A percentile compares a stretch with the other conserved stretches of the same genome.
These are phyloP conservation scores for Cerrena zonata DNA, from an alignment of 1,284 basidiomycete species.

Conservation along the genomic window DNA sequence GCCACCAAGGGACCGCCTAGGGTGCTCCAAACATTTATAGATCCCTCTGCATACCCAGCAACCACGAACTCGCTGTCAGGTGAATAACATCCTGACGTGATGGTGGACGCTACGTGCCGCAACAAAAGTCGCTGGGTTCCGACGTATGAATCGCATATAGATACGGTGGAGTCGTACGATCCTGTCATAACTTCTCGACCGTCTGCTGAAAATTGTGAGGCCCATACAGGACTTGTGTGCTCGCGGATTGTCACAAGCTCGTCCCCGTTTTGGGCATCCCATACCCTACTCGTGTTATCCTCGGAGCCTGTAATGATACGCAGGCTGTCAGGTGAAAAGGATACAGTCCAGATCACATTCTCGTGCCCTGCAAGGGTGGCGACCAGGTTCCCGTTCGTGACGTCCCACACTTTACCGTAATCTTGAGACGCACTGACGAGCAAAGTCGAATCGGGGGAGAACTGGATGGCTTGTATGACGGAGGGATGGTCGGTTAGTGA, in stretches of 20 bases:
- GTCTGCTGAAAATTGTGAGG: constrained; percentile 32
- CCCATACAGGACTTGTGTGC: constrained; percentile 27
- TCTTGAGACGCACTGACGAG: neutral
- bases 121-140: constrained; percentile 1
- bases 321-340: constrained; percentile 22
- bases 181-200: constrained; percentile 17
- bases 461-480: neutral
- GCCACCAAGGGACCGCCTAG: neutral
- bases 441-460: neutral
- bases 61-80: constrained; percentile 8
- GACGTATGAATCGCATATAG: constrained; percentile 8
- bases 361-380: constrained; percentile 16
- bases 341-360: constrained; percentile 18
- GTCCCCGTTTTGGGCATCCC: constrained; percentile 16
- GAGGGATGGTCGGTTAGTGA: neutral
- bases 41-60: constrained; percentile 6
- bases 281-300: constrained; percentile 22
- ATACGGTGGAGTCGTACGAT: constrained; percentile 10
- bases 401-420: constrained; percentile 17
- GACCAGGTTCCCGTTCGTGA: constrained; percentile 12
- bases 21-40: constrained; percentile 7
- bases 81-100: constrained; percentile 9
- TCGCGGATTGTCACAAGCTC: constrained; percentile 14
- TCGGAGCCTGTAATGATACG: constrained; percentile 20
- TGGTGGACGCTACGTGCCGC: constrained; percentile 5